Evolutionary conservation across 1,284 basidiomycete species (phyloP), one percentile per base, ranked within the genome.

Genomic region (Wolfiporia cocos): DNA sequence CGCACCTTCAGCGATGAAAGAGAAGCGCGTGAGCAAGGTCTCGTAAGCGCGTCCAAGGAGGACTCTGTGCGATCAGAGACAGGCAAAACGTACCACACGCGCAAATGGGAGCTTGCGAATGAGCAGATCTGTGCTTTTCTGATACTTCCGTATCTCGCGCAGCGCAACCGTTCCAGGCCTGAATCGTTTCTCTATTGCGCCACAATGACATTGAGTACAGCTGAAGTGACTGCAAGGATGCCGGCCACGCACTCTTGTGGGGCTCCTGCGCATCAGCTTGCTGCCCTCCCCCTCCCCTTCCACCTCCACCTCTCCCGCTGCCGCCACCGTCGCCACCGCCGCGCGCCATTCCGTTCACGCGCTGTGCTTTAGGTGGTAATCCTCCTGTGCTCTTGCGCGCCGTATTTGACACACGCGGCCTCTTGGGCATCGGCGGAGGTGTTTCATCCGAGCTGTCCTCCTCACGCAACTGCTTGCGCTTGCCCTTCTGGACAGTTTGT

Each of bases 111-210:
- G 73, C 61, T 89, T 93, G 51, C 80, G 77, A 48, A 97, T 69
- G 44, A 96, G 67, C 43, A 96, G 68, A 57, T 96, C 92, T 3
- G 93, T 96, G 51, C 78, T 84, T 63, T 91, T 93, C 65, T 97
- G 93, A 63, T 94, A 96, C 58, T 86, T 88, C 50, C 93, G 74
- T 42, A 97, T 96, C 68, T 97, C 93, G 28, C 86, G 76, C 43
- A 97, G 68, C 21, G 93, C 93, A 46, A 88, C 80, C 1, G 90
- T 93, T 3, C 92, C 92, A 0, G 92, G 92, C 49, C 87, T 73
- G 66, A 77, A 96, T 37, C 72, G 74, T 48, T 76, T 78, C 62
- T 79, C 61, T 66, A 36, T 30, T 21, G 28, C n/a, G 7, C 24
- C 19, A 31, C 31, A 33, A 19, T 18, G 20, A 10, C 17, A 7